Percentiles rank a stretch among this genome's conserved stretches.
Evolutionary conservation across 163 green algal species (phyloP).

Genomic region (Prototheca cutis): DNA sequence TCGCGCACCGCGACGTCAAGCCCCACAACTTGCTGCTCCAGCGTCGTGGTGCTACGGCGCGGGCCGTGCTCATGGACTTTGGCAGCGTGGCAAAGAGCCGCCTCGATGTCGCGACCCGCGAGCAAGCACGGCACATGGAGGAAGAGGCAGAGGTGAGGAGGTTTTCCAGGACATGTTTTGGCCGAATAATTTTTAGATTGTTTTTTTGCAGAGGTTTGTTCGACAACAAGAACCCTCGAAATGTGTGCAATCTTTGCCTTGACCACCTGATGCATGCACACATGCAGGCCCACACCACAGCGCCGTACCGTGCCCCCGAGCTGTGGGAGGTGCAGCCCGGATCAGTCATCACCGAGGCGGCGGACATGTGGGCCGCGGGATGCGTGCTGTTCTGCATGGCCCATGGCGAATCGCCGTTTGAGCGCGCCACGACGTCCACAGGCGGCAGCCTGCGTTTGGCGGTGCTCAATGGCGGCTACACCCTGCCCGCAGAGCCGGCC

Average conservation of each 20-base stretch:
- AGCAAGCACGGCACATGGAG: conserved; percentile 55
- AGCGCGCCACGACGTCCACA: conserved; percentile 48
- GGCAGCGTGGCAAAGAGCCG: conserved; percentile 42
- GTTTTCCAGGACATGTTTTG: background rate
- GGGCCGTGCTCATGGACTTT: conserved; percentile 75
- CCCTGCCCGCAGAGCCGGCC: background rate
- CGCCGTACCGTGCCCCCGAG: conserved; percentile 80
- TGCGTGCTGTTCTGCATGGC: conserved; percentile 75
- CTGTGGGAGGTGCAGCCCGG: conserved; percentile 76
- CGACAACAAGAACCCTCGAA: background rate
- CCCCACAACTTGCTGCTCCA: conserved; percentile 68
- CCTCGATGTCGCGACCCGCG: conserved; percentile 38
- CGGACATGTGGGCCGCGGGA: conserved; percentile 82
- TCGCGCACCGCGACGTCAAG: conserved; percentile 79
- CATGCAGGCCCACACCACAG: conserved; percentile 59
- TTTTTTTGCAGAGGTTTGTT: background rate
- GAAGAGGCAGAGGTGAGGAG: conserved; percentile 61
- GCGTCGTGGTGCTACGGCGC: background rate
- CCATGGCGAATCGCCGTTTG: conserved; percentile 75
- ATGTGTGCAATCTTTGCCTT: background rate
- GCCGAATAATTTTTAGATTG: background rate
- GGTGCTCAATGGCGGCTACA: conserved; percentile 34
- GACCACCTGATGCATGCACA: background rate
- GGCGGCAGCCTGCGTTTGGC: conserved; percentile 60
- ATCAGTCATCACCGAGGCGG: conserved; percentile 52